Evolutionary conservation across 495 filamentous ascomycete genomes (phyloP).

Genomic region (Talaromyces adpressus): DNA sequence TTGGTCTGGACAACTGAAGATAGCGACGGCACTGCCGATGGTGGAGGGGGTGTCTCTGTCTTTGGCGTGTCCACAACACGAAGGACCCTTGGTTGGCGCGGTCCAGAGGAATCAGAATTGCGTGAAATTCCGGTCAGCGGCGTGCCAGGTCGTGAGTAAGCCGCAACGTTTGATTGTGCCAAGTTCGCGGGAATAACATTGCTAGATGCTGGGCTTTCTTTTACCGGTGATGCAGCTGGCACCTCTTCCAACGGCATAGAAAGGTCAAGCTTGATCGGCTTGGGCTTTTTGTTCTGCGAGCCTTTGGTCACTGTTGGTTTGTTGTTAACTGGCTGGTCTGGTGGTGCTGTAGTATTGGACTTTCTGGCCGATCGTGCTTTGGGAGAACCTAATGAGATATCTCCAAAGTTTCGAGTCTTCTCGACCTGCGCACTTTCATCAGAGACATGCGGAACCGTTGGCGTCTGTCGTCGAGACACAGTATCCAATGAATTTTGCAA

Average conservation of each 20-base stretch:
- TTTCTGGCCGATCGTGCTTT: conserved; percentile 31
- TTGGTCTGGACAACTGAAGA: conserved; percentile 30
- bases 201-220: conserved; percentile 15
- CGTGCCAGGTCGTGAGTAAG: conserved; percentile 30
- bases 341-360: conserved; percentile 12
- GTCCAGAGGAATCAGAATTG: conserved; percentile 39
- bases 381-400: conserved; percentile 38
- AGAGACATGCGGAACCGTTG: conserved; percentile 15
- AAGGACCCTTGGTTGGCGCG: conserved; percentile 47
- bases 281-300: conserved; percentile 14
- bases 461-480: conserved; percentile 15
- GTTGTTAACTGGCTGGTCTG: conserved; percentile 17
- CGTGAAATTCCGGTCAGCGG: conserved; percentile 35
- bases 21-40: conserved; percentile 29
- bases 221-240: conserved; percentile 12
- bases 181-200: conserved; percentile 12
- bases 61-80: conserved; percentile 69
- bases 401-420: conserved; percentile 29
- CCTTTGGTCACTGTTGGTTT: not conserved
- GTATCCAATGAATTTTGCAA: conserved; percentile 18
- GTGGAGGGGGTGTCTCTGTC: conserved; percentile 46
- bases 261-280: conserved; percentile 27
- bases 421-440: conserved; percentile 14
- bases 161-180: conserved; percentile 9
- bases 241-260: conserved; percentile 12